Base-by-base conservation (phyloP, 441 rosid genomes). In the Populus hybrid region DNA sequence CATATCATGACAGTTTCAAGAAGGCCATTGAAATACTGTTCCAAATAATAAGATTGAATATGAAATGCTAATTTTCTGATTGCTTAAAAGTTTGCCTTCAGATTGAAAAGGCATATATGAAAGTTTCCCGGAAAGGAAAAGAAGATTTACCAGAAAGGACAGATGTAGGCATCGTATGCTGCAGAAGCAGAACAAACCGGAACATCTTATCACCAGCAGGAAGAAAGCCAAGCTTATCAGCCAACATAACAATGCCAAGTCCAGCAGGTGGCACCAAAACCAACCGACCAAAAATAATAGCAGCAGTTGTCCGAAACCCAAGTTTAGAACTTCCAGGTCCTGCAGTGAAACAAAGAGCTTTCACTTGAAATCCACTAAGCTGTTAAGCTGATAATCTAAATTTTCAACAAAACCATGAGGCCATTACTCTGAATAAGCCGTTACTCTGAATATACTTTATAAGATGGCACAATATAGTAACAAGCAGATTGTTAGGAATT, bases 301-400 rank as follows among this genome's bases (percentile, higher is more conserved):
- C 92, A 7, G 88, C 92, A 5, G 97, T 93, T 67, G 99, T 96
- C 78, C 88, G 85, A 23, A 94, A 42, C 78, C 99, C 99, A 67
- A 96, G 97, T 80, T 87, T 96, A 69, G 98, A 92, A 84, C 90
- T 94, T 85, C 99, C 99, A 1, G 97, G 99, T 73, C 98, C 99
- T 96, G 88, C 67, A 84, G 65, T 67, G 20, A 73, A 75, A 67
- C 73, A 77, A 72, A 73, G 59, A 76, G 70, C 46, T 36, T 65
- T 65, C 16, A 65, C 12, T 23, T 65, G 68, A 26, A 21, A 65
- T 65, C 9, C 9, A 16, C 9, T 18, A 54, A 54, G 61, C n/a
- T 16, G 61, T 54, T 54, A 54, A 4, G n/a, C 61, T 54, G 61
- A 54, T 54, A 18, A 54, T 54, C 61, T 54, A 54, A 54, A 54